Evolutionary conservation across 192 early-diverging fungal species (phyloP).

Genomic region (Pecoramyces ruminantium): DNA sequence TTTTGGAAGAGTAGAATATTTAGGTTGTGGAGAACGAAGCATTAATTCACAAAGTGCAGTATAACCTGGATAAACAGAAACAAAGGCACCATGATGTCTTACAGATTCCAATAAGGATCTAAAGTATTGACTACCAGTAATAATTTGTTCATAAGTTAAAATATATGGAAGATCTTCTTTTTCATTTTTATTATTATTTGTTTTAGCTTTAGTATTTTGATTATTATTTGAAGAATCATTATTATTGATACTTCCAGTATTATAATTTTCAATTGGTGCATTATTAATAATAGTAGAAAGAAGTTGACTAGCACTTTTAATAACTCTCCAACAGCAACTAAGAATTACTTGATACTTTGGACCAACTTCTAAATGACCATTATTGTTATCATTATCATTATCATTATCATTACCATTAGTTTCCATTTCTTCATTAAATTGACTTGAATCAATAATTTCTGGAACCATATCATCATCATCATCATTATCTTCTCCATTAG

Average conservation of each 20-base stretch:
- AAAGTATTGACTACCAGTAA: not conserved
- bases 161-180: not conserved
- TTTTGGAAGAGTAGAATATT: constrained; percentile 32
- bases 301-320: constrained; percentile 62
- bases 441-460: constrained; percentile 18
- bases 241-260: constrained; percentile 1
- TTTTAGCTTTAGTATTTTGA: not conserved
- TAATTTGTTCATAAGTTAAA: not conserved
- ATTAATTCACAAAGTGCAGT: constrained; percentile 49
- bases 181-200: not conserved
- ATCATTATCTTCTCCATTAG: constrained; percentile 39
- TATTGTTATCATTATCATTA: too few relatives aligned
- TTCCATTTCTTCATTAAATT: constrained; percentile 11
- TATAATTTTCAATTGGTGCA: constrained; percentile 13
- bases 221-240: constrained; percentile 4
- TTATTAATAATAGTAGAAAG: constrained; percentile 25
- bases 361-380: constrained; percentile 15
- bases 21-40: constrained; percentile 27
- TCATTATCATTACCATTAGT: constrained; percentile 21
- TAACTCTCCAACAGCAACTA: constrained; percentile 79
- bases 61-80: constrained; percentile 68
- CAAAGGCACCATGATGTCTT: constrained; percentile 80
- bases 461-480: constrained; percentile 3
- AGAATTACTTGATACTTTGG: constrained; percentile 72
- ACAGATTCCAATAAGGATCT: constrained; percentile 20